These are phyloP conservation scores for Bolboschoenoplectus hybrid DNA, from an alignment of 202 grass and related monocot species.

Conservation along the genomic window DNA sequence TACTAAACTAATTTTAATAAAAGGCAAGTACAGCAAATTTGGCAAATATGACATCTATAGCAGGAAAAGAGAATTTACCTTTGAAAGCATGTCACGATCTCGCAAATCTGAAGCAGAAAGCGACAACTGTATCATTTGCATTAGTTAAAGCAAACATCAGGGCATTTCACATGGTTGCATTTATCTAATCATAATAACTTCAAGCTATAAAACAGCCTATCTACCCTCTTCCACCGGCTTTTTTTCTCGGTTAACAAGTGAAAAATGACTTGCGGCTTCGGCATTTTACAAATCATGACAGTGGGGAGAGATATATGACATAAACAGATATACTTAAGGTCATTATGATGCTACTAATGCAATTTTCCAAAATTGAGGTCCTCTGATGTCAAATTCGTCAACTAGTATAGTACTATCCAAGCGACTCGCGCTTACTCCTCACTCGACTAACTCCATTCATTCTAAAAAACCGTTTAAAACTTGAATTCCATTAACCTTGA, in stretches of 20 bases:
- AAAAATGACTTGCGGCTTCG: neutral
- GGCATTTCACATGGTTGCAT: constrained; percentile 16
- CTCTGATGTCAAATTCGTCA: neutral
- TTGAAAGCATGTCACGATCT: constrained; percentile 69
- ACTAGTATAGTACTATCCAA: neutral
- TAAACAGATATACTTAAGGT: neutral
- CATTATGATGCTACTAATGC: neutral
- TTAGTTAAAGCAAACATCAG: neutral
- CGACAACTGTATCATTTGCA: constrained; percentile 63
- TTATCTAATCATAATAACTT: neutral
- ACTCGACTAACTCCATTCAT: constrained; percentile 18
- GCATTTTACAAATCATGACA: constrained; percentile 17
- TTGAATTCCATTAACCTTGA: neutral
- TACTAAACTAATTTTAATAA: constrained; percentile 14
- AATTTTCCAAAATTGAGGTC: constrained; percentile 22
- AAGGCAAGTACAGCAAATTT: neutral
- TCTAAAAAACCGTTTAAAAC: neutral
- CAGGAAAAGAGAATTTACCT: constrained; percentile 56
- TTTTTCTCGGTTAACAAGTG: neutral
- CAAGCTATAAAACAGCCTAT: neutral
- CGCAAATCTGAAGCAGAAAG: constrained; percentile 78
- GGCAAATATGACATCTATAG: constrained; percentile 29
- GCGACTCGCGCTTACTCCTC: neutral
- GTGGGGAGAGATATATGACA: neutral
- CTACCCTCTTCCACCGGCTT: neutral